Evolutionary conservation across 306 rosid genomes (phyloP).

Genomic region (Argentina anserina): DNA sequence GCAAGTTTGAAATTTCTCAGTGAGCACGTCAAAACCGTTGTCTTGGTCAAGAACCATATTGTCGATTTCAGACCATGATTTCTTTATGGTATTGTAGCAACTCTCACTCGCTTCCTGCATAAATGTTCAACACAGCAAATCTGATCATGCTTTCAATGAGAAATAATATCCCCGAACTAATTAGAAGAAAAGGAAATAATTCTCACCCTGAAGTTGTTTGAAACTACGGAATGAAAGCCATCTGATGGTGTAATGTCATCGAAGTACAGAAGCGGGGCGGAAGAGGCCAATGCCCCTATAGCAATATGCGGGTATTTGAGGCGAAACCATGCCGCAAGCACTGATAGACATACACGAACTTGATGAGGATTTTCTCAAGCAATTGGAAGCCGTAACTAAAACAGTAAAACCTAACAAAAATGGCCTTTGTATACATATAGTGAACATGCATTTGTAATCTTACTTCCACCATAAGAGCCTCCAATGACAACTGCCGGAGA

Average conservation of each 20-base stretch:
- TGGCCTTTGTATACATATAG: background rate
- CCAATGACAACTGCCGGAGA: slow-evolving; percentile 52
- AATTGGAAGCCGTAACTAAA: background rate
- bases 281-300: slow-evolving; percentile 55
- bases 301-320: slow-evolving; percentile 60
- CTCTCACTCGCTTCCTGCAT: slow-evolving; percentile 49
- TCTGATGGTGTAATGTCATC: slow-evolving; percentile 36
- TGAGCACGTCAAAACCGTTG: slow-evolving; percentile 42
- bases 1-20: slow-evolving; percentile 51
- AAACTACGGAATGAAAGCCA: slow-evolving; percentile 39
- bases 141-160: background rate
- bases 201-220: slow-evolving; percentile 41
- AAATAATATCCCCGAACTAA: background rate
- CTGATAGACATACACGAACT: slow-evolving; percentile 11
- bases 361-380: background rate
- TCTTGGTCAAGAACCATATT: slow-evolving; percentile 26
- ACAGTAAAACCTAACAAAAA: background rate
- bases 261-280: slow-evolving; percentile 60
- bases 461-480: slow-evolving; percentile 69
- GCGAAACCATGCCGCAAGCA: slow-evolving; percentile 65
- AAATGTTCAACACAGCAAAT: background rate
- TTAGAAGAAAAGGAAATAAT: background rate
- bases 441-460: background rate
- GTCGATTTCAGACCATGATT: slow-evolving; percentile 62
- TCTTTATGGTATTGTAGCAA: slow-evolving; percentile 39